Conservation (phyloP, 352 stramenopile genomes). For the Phytophthora cryptogea region DNA sequence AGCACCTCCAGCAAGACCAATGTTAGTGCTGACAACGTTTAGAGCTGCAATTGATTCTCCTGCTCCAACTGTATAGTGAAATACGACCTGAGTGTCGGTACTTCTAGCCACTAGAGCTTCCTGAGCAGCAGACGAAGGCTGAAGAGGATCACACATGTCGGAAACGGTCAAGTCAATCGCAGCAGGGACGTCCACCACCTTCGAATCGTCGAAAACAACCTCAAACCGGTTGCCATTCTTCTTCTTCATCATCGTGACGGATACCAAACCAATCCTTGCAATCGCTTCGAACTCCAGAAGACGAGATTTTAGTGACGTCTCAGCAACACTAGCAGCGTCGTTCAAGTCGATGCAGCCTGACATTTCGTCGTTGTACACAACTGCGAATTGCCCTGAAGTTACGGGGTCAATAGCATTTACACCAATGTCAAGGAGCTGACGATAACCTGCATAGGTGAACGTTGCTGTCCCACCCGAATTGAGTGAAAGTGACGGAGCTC, state of each 20-base stretch:
- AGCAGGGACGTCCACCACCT: conserved; percentile 46
- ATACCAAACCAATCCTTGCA: conserved; percentile 53
- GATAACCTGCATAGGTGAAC: conserved; percentile 58
- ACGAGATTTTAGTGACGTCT: conserved; percentile 48
- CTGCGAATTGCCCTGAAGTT: conserved; percentile 64
- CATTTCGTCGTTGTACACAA: conserved; percentile 44
- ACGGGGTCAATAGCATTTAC: conserved; percentile 55
- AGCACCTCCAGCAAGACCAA: conserved; percentile 30
- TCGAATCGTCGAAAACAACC: conserved; percentile 56
- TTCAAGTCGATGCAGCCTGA: conserved; percentile 61
- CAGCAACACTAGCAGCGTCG: conserved; percentile 42
- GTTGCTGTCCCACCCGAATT: conserved; percentile 53
- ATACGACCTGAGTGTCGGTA: conserved; percentile 49
- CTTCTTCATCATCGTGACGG: conserved; percentile 40
- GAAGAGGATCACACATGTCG: conserved; percentile 60
- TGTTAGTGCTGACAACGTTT: conserved; percentile 26
- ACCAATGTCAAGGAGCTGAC: conserved; percentile 72
- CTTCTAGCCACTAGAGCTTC: conserved; percentile 44
- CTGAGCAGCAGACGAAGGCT: conserved; percentile 39
- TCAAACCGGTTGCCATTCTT: conserved; percentile 70
- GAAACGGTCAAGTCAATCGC: conserved; percentile 43
- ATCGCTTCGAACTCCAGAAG: conserved; percentile 52
- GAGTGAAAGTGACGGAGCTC: conserved; percentile 44
- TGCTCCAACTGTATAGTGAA: conserved; percentile 58
- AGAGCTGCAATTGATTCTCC: conserved; percentile 39